Conservation (phyloP, 2,329 filamentous ascomycete genomes). For the Diaporthe vaccinii region DNA sequence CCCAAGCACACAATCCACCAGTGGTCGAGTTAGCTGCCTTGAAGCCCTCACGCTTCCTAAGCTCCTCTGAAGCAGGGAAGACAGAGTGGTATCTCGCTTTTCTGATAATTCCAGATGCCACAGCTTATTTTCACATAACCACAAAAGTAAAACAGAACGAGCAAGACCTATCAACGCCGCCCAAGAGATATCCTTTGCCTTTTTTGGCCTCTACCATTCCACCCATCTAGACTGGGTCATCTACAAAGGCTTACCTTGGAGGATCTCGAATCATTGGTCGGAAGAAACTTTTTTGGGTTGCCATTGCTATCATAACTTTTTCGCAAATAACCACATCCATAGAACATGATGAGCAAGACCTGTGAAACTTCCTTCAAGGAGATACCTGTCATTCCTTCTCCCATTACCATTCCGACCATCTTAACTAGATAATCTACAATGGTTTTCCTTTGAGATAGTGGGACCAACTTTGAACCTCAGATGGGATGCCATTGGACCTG, state of each 20-base stretch:
- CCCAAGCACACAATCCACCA: conserved; percentile 20
- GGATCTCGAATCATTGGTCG: no score
- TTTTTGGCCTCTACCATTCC: conserved; percentile 33
- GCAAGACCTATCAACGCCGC: conserved; percentile 38
- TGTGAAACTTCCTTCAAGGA: no score
- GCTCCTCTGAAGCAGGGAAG: conserved; percentile 11
- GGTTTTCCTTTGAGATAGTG: no score
- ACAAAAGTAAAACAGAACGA: conserved; percentile 20
- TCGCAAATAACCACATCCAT: no score
- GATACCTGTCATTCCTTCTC: no score
- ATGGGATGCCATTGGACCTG: conserved; percentile 86
- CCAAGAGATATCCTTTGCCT: conserved; percentile 21
- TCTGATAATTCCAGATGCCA: conserved; percentile 30
- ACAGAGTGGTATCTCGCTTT: conserved; percentile 34
- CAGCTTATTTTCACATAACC: conserved; percentile 34
- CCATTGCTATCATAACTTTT: no score
- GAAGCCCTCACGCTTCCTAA: conserved; percentile 6
- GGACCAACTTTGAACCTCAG: no score
- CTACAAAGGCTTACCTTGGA: conserved; percentile 86
- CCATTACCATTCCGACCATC: no score
- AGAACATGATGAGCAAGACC: no score
- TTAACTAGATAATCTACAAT: no score
- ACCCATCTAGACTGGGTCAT: conserved; percentile 42
- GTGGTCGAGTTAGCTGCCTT: neutral
- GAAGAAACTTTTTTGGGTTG: no score